Evolutionary conservation across 352 stramenopile genomes (phyloP).

Genomic region (Globisporangium barbulae): DNA sequence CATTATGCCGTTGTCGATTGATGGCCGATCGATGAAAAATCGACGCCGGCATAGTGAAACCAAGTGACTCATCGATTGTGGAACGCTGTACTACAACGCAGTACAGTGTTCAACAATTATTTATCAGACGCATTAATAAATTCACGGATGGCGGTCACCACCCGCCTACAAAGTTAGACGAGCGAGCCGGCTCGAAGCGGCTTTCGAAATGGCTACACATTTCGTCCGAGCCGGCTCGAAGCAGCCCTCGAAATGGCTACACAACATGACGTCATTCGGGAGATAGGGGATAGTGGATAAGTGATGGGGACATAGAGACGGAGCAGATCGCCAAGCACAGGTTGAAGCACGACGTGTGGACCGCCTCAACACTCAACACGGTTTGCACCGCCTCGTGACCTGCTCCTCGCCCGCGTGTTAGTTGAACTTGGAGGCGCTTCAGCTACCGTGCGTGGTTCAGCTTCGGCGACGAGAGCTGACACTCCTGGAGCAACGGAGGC

Average conservation of each 20-base stretch:
- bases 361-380: constrained; percentile 9
- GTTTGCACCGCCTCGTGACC: neutral
- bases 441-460: neutral
- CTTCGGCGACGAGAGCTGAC: neutral
- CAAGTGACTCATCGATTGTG: neutral
- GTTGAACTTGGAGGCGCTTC: neutral
- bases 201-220: neutral
- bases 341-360: neutral
- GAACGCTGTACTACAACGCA: neutral
- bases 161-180: neutral
- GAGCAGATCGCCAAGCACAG: neutral
- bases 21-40: too few relatives aligned
- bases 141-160: neutral
- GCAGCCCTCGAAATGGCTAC: neutral
- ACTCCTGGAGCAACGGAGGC: constrained; percentile 12
- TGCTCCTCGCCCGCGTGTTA: neutral
- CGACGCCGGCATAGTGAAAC: too few relatives aligned
- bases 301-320: neutral
- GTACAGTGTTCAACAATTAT: too few relatives aligned
- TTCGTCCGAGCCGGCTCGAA: neutral
- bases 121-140: neutral
- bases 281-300: constrained; percentile 1
- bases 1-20: too few relatives aligned
- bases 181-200: neutral
- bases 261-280: neutral